Conservation (phyloP, 1,139 yeast genomes). For the Martiniozyma asiatica region DNA sequence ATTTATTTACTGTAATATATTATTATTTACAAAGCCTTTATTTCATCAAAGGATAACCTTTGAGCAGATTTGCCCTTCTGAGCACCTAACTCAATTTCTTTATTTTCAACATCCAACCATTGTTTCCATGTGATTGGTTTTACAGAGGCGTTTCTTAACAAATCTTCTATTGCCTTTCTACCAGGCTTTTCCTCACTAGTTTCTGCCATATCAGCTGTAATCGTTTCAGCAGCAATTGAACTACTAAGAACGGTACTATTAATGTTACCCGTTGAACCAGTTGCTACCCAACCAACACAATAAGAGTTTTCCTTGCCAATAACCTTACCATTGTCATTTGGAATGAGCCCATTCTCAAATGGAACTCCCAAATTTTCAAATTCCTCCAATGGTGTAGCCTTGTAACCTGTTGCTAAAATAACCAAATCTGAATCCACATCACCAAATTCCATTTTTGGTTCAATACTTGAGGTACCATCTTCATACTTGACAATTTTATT, state of each 20-base stretch:
- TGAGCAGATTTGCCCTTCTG: constrained; percentile 40
- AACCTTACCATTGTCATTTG: constrained; percentile 52
- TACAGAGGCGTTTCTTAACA: constrained; percentile 18
- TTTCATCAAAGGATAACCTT: constrained; percentile 40
- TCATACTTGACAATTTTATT: constrained; percentile 26
- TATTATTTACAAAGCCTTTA: constrained; percentile 27
- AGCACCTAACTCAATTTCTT: constrained; percentile 37
- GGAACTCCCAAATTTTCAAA: constrained; percentile 39
- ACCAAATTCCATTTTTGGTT: constrained; percentile 29
- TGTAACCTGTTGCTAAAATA: constrained; percentile 76
- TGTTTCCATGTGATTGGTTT: constrained; percentile 51
- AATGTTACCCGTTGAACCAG: constrained; percentile 84
- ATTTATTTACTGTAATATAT: constrained; percentile 1
- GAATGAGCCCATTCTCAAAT: constrained; percentile 46
- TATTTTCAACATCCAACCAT: constrained; percentile 51
- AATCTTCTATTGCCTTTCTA: constrained; percentile 18
- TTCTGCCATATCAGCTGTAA: constrained; percentile 12
- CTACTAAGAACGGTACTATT: constrained; percentile 79
- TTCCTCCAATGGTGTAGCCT: constrained; percentile 52
- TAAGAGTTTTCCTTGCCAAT: constrained; percentile 43
- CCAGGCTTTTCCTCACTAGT: constrained; percentile 22
- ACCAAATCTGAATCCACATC: constrained; percentile 50
- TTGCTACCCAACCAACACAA: constrained; percentile 86
- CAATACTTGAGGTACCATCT: constrained; percentile 21
- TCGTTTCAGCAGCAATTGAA: constrained; percentile 15